Evolutionary conservation across 768 basidiomycete species (phyloP).

Genomic region (Suillus luteus): DNA sequence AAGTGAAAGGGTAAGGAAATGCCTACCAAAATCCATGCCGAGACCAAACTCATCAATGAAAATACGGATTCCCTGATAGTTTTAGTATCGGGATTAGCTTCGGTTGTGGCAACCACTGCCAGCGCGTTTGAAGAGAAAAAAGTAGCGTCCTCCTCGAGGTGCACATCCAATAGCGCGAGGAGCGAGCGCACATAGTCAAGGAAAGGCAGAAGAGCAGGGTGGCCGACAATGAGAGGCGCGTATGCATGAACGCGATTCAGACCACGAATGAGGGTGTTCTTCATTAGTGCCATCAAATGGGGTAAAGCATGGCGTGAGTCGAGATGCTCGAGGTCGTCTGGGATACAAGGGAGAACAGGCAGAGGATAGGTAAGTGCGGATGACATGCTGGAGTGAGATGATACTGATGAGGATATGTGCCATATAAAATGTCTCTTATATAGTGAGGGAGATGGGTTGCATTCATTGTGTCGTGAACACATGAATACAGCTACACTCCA

Average conservation of each 20-base stretch:
- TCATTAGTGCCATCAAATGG: conserved; percentile 14
- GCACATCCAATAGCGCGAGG: conserved; percentile 1
- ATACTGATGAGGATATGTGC: neutral
- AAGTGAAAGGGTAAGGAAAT: neutral
- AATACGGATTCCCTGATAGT: conserved; percentile 5
- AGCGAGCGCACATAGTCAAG: conserved; percentile 10
- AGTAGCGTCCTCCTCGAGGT: conserved; percentile 10
- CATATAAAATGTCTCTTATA: conserved; percentile 5
- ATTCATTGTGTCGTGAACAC: neutral
- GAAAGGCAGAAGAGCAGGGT: conserved; percentile 2
- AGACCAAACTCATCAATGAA: neutral
- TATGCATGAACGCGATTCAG: conserved; percentile 11
- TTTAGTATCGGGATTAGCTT: conserved; percentile 4
- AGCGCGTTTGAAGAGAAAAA: conserved; percentile 4
- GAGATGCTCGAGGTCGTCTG: conserved; percentile 10
- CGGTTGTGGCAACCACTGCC: neutral
- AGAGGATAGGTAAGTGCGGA: conserved; percentile 11
- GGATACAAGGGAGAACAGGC: conserved; percentile 9
- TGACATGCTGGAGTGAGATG: neutral
- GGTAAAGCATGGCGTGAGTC: conserved; percentile 11
- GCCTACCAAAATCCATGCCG: conserved; percentile 8
- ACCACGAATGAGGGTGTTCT: conserved; percentile 14
- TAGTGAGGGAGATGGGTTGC: neutral
- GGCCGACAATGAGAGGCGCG: conserved; percentile 4
- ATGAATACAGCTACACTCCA: neutral